Conservation (phyloP, 176 grass and related monocot species). For the Ensete ventricosum region DNA sequence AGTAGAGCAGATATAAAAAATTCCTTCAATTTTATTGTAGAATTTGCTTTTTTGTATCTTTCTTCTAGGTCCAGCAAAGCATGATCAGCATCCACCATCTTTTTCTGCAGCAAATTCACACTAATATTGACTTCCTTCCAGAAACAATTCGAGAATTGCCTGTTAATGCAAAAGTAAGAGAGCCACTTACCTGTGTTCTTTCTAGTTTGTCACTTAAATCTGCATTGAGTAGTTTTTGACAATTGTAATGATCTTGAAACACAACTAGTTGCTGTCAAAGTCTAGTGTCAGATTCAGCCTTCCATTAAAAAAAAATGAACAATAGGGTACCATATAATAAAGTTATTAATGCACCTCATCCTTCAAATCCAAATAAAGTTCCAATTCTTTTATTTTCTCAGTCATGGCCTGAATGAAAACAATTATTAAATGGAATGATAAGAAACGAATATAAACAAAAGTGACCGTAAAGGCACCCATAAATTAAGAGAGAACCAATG, state of each 20-base stretch:
- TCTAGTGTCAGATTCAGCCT: conserved; percentile 16
- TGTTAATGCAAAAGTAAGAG: neutral
- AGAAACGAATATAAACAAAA: neutral
- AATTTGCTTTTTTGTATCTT: conserved; percentile 45
- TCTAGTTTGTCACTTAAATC: conserved; percentile 54
- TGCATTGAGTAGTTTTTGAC: conserved; percentile 41
- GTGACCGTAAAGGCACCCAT: neutral
- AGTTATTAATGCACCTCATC: conserved; percentile 32
- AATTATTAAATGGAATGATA: neutral
- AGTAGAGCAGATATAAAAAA: conserved; percentile 63
- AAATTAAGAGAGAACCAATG: neutral
- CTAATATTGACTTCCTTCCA: conserved; percentile 2
- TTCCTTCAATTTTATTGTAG: conserved; percentile 69
- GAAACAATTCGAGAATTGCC: neutral
- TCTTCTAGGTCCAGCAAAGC: conserved; percentile 46
- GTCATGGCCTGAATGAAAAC: conserved; percentile 36
- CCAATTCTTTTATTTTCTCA: conserved; percentile 69
- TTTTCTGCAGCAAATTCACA: conserved; percentile 38
- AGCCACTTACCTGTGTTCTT: conserved; percentile 33
- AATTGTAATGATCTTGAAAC: conserved; percentile 56
- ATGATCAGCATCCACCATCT: conserved; percentile 46
- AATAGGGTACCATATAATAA: neutral
- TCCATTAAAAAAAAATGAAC: neutral
- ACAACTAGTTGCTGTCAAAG: conserved; percentile 50
- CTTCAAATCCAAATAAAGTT: conserved; percentile 64